Evolutionary conservation across 2,329 filamentous ascomycete genomes (phyloP).

Genomic region (Golovinomyces cichoracearum): DNA sequence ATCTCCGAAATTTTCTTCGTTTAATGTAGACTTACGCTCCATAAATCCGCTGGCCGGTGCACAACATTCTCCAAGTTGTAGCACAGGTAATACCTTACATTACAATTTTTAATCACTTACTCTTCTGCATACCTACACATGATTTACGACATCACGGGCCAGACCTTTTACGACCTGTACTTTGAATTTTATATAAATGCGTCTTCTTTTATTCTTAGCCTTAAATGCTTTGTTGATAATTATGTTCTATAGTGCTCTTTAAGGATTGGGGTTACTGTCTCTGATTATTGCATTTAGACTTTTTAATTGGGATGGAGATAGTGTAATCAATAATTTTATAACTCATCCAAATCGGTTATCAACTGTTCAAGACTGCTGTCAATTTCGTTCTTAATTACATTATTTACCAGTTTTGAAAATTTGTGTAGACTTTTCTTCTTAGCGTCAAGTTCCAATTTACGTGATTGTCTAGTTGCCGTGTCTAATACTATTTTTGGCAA

Average conservation of each 20-base stretch:
- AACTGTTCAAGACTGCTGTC: slow-evolving; percentile 6
- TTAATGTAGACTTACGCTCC: not conserved
- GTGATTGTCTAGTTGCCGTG: slow-evolving; percentile 52
- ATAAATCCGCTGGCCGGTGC: slow-evolving; percentile 1
- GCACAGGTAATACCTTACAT: not conserved
- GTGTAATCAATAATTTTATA: slow-evolving; percentile 20
- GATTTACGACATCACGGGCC: too few relatives aligned
- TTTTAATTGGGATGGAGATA: not conserved
- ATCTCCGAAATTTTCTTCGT: not conserved
- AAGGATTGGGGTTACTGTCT: not conserved
- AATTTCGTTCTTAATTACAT: slow-evolving; percentile 7
- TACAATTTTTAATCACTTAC: not conserved
- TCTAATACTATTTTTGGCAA: slow-evolving; percentile 56
- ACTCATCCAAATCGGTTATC: slow-evolving; percentile 25
- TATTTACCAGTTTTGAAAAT: slow-evolving; percentile 10
- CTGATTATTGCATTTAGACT: not conserved
- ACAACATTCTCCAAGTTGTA: not conserved
- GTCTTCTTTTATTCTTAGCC: not conserved
- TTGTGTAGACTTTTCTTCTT: slow-evolving; percentile 29
- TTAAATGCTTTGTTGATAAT: not conserved
- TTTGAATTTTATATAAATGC: too few relatives aligned
- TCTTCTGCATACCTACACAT: too few relatives aligned
- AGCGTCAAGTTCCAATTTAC: slow-evolving; percentile 52
- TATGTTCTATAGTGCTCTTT: not conserved
- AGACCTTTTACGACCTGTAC: too few relatives aligned